Base-by-base conservation (phyloP, 768 basidiomycete genomes). In the Cyclocybe aegerita region DNA sequence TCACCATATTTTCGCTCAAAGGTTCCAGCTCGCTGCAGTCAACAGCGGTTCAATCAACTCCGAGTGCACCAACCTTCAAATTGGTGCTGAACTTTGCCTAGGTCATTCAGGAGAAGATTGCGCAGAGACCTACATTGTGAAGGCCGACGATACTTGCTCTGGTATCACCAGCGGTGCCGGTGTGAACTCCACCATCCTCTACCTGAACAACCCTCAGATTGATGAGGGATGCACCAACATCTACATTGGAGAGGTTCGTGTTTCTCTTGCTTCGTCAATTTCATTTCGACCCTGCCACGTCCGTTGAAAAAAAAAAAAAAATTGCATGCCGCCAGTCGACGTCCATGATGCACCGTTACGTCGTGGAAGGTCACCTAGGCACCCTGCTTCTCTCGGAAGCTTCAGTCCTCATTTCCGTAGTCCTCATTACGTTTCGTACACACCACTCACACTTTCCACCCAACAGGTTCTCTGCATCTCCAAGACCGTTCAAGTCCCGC, bases 171-270 rank as follows among this genome's bases (percentile, higher is more conserved):
- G 50, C 0, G 61, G 50, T 16, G 73, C 75, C 50, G 70, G 69
- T 29, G 77, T 85, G 51, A 59, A 74, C 42, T 52, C 71, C 55
- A 70, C 56, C 35, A 77, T 76, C 15, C 69, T 90, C 16, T 62
- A 72, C 53, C 59, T 70, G 30, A 87, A 88, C 71, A 89, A 88
- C 70, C 85, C 81, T 2, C 83, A 88, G 59, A 63, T 88, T 48
- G 68, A 82, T 63, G 48, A 54, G 7, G 57, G 32, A 6, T 85
- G 83, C 67, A 64, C 63, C 32, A 84, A 84, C 68, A 73, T 87
- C 46, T 81, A 81, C 65, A 63, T 76, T 49, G 76, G 71, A 43
- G 83, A 87, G 76, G 86, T 86, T 31, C n/a, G 9, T 23, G 9
- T 43, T 46, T 31, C 33, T 39, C 33, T 15, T 31, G 15, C 11